Percentiles rank a stretch among this genome's conserved stretches.
These are phyloP conservation scores for Ajuga reptans DNA, from an alignment of 305 asterid species.

Conservation along the genomic window DNA sequence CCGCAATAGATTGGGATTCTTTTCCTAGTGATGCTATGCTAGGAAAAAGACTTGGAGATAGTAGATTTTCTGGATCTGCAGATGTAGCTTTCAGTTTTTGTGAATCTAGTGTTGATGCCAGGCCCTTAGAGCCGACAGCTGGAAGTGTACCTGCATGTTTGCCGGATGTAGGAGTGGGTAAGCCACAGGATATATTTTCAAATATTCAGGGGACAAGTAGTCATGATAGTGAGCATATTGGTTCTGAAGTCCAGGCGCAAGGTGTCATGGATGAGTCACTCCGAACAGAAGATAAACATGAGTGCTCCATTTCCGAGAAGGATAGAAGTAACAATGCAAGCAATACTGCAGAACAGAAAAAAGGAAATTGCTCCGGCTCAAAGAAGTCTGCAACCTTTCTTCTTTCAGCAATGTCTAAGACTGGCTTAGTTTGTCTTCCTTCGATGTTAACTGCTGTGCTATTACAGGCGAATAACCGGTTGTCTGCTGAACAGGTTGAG, in stretches of 20 bases:
- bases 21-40: slow-evolving; percentile 34
- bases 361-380: slow-evolving; percentile 31
- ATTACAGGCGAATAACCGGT: slow-evolving; percentile 87
- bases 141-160: slow-evolving; percentile 26
- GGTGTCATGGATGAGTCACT: slow-evolving; percentile 32
- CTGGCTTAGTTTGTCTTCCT: slow-evolving; percentile 97
- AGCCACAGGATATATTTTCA: slow-evolving; percentile 35
- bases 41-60: slow-evolving; percentile 24
- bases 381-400: slow-evolving; percentile 67
- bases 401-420: slow-evolving; percentile 75
- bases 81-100: slow-evolving; percentile 30
- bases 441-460: slow-evolving; percentile 94
- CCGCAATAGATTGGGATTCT: slow-evolving; percentile 67
- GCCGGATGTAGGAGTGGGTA: slow-evolving; percentile 46
- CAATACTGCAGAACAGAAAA: slow-evolving; percentile 35
- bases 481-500: slow-evolving; percentile 74
- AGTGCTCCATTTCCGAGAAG: slow-evolving; percentile 37
- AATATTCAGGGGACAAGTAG: slow-evolving; percentile 23
- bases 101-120: slow-evolving; percentile 24
- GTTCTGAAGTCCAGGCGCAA: slow-evolving; percentile 24
- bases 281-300: slow-evolving; percentile 31
- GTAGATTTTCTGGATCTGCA: slow-evolving; percentile 28
- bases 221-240: slow-evolving; percentile 27
- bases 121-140: slow-evolving; percentile 10
- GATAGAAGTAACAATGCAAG: slow-evolving; percentile 30